Base-by-base conservation (phyloP, 352 stramenopile genomes). In the Globisporangium cederbergense region DNA sequence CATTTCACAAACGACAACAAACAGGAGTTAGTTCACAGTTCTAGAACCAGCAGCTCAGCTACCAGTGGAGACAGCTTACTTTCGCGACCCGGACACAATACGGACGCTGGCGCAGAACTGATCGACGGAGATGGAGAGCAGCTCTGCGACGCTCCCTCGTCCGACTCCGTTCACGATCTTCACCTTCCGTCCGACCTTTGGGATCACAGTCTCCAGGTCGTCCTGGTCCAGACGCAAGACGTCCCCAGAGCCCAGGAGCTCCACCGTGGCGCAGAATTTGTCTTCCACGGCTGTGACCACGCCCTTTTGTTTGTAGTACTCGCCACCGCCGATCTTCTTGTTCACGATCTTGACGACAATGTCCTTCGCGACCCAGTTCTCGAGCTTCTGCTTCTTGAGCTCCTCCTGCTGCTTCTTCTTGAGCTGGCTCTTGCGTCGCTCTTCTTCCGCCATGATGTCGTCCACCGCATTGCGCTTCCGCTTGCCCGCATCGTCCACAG, bases 281-380 rank as follows among this genome's bases (percentile, higher is more conserved):
- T 96, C 89, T 25, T 92, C 70, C 32, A 97, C 90, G 0, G 76
- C 64, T 11, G 86, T 77, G 43, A 97, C 68, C 51, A 82, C 73
- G 22, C 87, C 89, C 61, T 97, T 97, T 46, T 81, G 81, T 69
- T 96, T 96, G 82, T 96, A 96, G 70, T 95, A 97, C 11, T 67
- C 73, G 28, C 95, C 93, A 18, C 85, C 79, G 2, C 81, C 89
- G 4, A 98, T 72, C 40, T 91, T 93, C 74, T 98, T 97, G 67
- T 97, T 97, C 61, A 97, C 86, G 43, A 98, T 82, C 63, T 98
- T 97, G 30, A 99, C 95, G 4, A 98, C 70, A 64, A 98, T 98
- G 30, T 88, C 81, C 36, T 68, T 82, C 2, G 83, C 75, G 38
- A 99, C 63, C 96, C 96, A 99, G 70, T 98, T 83, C 51, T 97